Base-by-base conservation (phyloP, 805 yeast species). In the Pichia deserticola region DNA sequence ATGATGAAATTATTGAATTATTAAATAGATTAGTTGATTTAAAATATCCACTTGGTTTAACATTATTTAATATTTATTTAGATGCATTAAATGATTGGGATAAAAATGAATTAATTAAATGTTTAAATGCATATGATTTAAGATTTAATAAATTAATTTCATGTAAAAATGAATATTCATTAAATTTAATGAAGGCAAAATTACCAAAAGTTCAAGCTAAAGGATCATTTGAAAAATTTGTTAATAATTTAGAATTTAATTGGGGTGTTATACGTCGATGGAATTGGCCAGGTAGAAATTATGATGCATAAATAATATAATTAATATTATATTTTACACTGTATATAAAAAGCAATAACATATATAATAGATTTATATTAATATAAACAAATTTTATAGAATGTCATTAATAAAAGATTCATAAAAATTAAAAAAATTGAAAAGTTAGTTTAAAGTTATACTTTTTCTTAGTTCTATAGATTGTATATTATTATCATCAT, bases 11-110 rank as follows among this genome's bases (percentile, higher is more conserved):
- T n/a, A 63, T 76, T 0, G 73, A 67, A 36, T 64, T 83, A 6
- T 61, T 82, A 34, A 67, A 71, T 30, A 74, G 80, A 75, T 76
- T 88, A 82, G 79, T 78, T 37, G 59, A 63, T 3, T 57, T 81
- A 55, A 63, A 59, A 36, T 62, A 59, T 49, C 60, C 57, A 4
- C 39, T 65, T 12, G 55, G 53, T 5, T 20, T 37, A 6, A 50
- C 46, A 3, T 42, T 65, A 35, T 58, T 65, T 36, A 50, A 53
- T 20, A 44, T 44, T 4, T 62, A 62, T 36, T 29, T 61, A 29
- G 41, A 49, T 25, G 48, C 57, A 42, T 48, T 65, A 27, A 49
- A 50, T 12, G 45, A 45, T 1, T 48, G 40, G 32, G 67, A 64
- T 30, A 51, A 53, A 7, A 32, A 40, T 11, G 61, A 62, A 38